phyloP scores from a whole-genome alignment of 257 asterid genomes.

The Primulina eburnea region DNA sequence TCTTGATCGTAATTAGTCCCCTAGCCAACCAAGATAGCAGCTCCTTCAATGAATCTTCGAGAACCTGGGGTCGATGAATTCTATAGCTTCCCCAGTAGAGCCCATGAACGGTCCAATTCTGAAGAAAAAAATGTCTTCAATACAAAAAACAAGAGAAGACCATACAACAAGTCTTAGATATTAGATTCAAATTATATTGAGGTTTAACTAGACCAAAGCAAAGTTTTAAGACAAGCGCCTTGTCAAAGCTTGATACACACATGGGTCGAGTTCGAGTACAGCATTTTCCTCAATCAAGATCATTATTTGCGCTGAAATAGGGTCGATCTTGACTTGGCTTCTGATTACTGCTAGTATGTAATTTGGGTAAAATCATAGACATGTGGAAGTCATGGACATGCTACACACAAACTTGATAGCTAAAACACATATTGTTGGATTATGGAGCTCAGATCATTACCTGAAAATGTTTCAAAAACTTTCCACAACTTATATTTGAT shows the following conservation, averaged over 20 bases:
- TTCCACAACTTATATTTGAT: not conserved
- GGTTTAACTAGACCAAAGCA: not conserved
- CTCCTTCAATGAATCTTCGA: constrained; percentile 78
- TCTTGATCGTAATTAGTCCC: constrained; percentile 65
- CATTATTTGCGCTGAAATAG: no score
- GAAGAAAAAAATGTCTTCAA: constrained; percentile 19
- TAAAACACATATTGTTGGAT: not conserved
- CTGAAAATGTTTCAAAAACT: not conserved
- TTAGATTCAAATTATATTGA: constrained; percentile 6
- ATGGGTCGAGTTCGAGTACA: no score
- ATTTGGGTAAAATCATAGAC: not conserved
- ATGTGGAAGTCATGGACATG: not conserved
- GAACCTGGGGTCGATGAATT: constrained; percentile 59
- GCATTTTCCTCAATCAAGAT: not conserved
- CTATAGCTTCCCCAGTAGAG: constrained; percentile 92
- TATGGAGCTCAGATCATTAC: not conserved
- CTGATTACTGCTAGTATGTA: not conserved
- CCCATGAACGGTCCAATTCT: constrained; percentile 98
- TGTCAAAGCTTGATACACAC: not conserved
- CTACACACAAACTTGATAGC: not conserved
- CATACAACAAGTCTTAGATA: not conserved
- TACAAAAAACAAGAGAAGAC: not conserved
- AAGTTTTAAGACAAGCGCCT: not conserved
- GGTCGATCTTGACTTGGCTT: not conserved
- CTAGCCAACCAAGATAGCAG: constrained; percentile 74